phyloP scores from a whole-genome alignment of 441 rosid genomes.

The Euphorbia corollata region DNA sequence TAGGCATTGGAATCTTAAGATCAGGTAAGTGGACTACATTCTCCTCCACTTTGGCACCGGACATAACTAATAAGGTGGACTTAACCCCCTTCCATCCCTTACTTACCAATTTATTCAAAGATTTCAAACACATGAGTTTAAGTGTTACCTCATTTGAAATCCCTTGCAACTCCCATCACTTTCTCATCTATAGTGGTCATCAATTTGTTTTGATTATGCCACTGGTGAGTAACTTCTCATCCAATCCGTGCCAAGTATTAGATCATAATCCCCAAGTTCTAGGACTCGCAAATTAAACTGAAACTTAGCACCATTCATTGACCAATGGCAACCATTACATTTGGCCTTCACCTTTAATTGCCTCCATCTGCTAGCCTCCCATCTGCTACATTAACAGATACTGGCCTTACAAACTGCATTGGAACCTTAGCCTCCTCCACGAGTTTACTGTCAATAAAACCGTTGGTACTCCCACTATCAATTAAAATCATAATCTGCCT shows the following conservation, averaged over 20 bases:
- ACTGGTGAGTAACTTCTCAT: neutral
- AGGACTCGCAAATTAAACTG: neutral
- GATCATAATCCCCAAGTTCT: neutral
- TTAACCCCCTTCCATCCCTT: neutral
- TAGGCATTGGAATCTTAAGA: neutral
- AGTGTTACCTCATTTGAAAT: neutral
- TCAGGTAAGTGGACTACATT: neutral
- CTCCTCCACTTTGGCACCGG: neutral
- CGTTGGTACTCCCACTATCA: neutral
- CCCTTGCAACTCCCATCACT: neutral
- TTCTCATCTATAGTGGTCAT: too few relatives aligned
- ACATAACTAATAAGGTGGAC: neutral
- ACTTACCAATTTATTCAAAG: neutral
- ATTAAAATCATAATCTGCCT: neutral
- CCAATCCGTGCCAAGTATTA: neutral
- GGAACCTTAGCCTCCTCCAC: neutral
- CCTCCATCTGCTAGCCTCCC: neutral
- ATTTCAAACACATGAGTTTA: neutral
- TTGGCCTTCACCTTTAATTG: too few relatives aligned
- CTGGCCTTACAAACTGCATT: neutral
- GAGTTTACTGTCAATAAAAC: neutral
- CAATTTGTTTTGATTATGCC: neutral
- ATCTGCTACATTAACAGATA: neutral
- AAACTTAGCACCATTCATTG: neutral
- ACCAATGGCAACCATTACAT: neutral